These are phyloP conservation scores for Fusarium equiseti DNA, from an alignment of 2,329 filamentous ascomycete species.

Conservation along the genomic window DNA sequence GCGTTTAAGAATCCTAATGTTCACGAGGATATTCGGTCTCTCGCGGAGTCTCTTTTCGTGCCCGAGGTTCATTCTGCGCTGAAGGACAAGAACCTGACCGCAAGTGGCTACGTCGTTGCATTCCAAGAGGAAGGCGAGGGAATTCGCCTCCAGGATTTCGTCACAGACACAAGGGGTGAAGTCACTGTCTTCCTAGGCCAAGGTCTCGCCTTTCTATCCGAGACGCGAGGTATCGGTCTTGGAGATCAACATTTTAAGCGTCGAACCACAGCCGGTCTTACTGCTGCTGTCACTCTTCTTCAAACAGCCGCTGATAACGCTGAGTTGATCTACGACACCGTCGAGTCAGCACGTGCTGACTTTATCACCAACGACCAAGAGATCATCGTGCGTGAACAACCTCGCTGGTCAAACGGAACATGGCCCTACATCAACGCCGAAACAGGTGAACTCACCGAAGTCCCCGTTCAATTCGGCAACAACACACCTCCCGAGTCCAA, in stretches of 20 bases:
- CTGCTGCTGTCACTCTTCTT: conserved; percentile 42
- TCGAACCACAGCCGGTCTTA: conserved; percentile 47
- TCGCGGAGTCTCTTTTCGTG: conserved; percentile 48
- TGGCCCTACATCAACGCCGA: conserved; percentile 43
- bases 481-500: conserved; percentile 46
- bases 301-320: conserved; percentile 49
- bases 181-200: conserved; percentile 47
- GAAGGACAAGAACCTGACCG: conserved; percentile 38
- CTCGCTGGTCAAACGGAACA: conserved; percentile 27
- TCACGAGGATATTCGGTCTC: conserved; percentile 45
- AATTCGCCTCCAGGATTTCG: conserved; percentile 47
- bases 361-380: conserved; percentile 44
- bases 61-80: conserved; percentile 44
- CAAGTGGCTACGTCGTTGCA: conserved; percentile 47
- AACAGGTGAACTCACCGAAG: conserved; percentile 44
- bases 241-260: conserved; percentile 49
- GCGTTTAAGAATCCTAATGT: conserved; percentile 53
- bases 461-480: conserved; percentile 47
- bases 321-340: conserved; percentile 41
- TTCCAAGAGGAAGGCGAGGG: conserved; percentile 25
- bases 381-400: conserved; percentile 43
- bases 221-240: conserved; percentile 50
- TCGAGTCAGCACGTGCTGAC: conserved; percentile 44
- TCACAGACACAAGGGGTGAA: conserved; percentile 49
- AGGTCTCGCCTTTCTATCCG: conserved; percentile 48